Conservation (phyloP, 2,329 filamentous ascomycete genomes). For the Aspergillus hiratsukae region DNA sequence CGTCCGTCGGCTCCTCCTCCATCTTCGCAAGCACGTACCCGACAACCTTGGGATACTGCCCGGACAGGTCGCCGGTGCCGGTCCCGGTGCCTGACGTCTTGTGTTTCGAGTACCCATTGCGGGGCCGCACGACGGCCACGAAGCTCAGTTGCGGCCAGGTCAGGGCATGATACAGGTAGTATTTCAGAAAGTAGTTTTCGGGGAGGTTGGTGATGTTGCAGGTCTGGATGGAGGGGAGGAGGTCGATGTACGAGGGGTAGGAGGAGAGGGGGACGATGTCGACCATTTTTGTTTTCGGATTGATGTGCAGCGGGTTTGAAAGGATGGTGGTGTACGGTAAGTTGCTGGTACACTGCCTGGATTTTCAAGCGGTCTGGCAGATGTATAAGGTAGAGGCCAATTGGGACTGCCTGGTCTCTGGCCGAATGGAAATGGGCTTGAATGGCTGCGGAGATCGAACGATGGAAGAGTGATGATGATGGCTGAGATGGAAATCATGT, state of each 20-base stretch:
- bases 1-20: slow-evolving; percentile 94
- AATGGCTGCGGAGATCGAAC: neutral
- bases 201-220: slow-evolving; percentile 98
- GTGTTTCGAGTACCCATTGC: slow-evolving; percentile 67
- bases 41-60: slow-evolving; percentile 87
- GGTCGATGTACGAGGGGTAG: slow-evolving; percentile 65
- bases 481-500: neutral
- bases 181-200: slow-evolving; percentile 99
- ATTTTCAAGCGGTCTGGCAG: neutral
- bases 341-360: neutral
- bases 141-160: slow-evolving; percentile 97
- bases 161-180: slow-evolving; percentile 98
- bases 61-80: slow-evolving; percentile 16
- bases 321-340: slow-evolving; percentile 2
- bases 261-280: slow-evolving; percentile 46
- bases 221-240: slow-evolving; percentile 84
- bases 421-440: neutral
- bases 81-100: slow-evolving; percentile 33
- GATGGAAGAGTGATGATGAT: slow-evolving; percentile 2
- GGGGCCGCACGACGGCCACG: slow-evolving; percentile 87
- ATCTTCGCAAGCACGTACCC: slow-evolving; percentile 99
- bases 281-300: slow-evolving; percentile 35
- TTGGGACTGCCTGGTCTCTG: neutral
- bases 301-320: neutral
- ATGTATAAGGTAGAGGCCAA: neutral